These are phyloP conservation scores for Gossypium rotundifolium DNA, from an alignment of 345 rosid genomes.

Conservation along the genomic window DNA sequence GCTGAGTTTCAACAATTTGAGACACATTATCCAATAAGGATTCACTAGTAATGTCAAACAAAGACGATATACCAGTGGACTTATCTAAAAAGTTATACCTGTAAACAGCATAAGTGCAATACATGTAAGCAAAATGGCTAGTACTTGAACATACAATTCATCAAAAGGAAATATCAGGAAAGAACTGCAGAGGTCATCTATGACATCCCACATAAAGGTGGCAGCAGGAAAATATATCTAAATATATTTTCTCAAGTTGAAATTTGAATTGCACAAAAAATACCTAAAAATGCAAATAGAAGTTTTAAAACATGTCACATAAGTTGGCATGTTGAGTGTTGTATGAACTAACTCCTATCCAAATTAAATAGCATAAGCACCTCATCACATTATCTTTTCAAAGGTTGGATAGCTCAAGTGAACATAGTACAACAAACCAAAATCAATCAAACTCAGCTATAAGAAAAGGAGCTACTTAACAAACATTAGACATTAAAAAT, in stretches of 20 bases:
- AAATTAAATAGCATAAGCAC: neutral
- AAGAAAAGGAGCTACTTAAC: neutral
- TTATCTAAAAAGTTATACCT: constrained; percentile 88
- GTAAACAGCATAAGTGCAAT: constrained; percentile 23
- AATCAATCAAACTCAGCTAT: neutral
- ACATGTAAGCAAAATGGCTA: neutral
- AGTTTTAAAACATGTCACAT: neutral
- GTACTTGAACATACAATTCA: neutral
- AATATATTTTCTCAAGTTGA: neutral
- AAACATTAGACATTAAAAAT: neutral
- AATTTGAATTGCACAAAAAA: neutral
- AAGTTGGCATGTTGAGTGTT: neutral
- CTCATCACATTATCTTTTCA: neutral
- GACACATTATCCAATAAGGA: constrained; percentile 44
- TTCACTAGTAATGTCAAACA: constrained; percentile 55
- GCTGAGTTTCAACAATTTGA: constrained; percentile 61
- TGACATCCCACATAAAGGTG: neutral
- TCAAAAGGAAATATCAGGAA: neutral
- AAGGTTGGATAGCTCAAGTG: neutral
- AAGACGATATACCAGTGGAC: constrained; percentile 75
- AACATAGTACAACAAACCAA: neutral
- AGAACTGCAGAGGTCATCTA: neutral
- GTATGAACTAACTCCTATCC: neutral
- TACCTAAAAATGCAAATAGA: neutral
- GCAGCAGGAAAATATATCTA: neutral